Base-by-base conservation (phyloP, 345 rosid species). In the Brassica juncea region DNA sequence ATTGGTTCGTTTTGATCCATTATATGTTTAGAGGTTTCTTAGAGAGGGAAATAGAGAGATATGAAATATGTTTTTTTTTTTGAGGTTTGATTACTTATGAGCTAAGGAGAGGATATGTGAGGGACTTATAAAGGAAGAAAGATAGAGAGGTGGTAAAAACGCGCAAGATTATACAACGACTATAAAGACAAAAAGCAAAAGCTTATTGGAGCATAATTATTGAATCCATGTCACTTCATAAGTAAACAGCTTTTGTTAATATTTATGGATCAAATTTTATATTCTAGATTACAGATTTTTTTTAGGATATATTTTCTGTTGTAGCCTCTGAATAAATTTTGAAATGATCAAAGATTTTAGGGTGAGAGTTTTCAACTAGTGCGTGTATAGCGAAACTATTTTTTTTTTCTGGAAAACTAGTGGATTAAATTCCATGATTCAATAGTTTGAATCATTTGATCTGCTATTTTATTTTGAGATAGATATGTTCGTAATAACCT, bases 1-100 rank as follows among this genome's bases (percentile, higher is more conserved):
- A 87, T 78, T 21, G 91, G 92, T 54, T 80, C 65, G 82, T 88
- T 85, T 39, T 84, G 87, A 72, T 79, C 86, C 85, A 77, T 82
- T 60, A 75, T 77, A 28, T 70, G 27, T 70, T 61, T 68, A 55
- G 57, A 42, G 74, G 44, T 37, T 28, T 25, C 39, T 34, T 55
- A 59, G 74, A 19, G 77, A 78, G 75, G 68, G 34, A 57, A 14
- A 52, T 65, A 74, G 23, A 62, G 49, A 30, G 66, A 67, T 68
- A 52, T 80, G 57, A 52, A 39, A 57, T 75, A 8, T 60, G 2
- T 25, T 10, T 61, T 52, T 37, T 79, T 59, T 52, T 37, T 79
- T 59, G 31, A 8, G 14, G 55, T 70, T 55, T 80, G 73, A 64
- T 80, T 80, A 39, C 83, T 80, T 80, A 80, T 75, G 84, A 71